Percentiles rank a stretch among this genome's conserved stretches.
Conservation (phyloP, 495 filamentous ascomycete species). For the Hyphodiscus hymeniophilus region DNA sequence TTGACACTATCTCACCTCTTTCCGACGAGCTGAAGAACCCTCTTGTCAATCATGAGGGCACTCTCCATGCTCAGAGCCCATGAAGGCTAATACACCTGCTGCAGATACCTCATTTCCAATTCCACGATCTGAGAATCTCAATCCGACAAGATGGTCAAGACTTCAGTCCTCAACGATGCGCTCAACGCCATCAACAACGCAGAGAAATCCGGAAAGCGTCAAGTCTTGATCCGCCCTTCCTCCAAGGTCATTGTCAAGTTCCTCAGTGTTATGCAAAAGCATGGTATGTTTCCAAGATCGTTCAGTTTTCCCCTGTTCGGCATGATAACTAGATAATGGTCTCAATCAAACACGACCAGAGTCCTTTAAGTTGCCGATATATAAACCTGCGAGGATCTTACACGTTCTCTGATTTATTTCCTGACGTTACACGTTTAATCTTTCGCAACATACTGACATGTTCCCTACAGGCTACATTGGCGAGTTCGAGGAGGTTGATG, state of each 20-base stretch:
- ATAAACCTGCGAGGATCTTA: conserved; percentile 82
- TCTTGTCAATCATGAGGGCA: conserved; percentile 62
- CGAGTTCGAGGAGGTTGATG: conserved; percentile 99
- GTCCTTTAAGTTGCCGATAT: conserved; percentile 99
- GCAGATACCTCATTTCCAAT: conserved; percentile 71
- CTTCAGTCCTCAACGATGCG: conserved; percentile 97
- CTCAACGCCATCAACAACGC: conserved; percentile 99
- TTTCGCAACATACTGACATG: conserved; percentile 72
- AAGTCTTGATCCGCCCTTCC: conserved; percentile 90
- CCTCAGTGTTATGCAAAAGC: conserved; percentile 95
- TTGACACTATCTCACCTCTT: conserved; percentile 68
- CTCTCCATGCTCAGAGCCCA: conserved; percentile 86
- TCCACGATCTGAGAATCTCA: conserved; percentile 74
- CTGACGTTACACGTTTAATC: conserved; percentile 87
- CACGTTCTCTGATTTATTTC: conserved; percentile 70
- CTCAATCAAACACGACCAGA: conserved; percentile 72
- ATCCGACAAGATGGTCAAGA: conserved; percentile 90
- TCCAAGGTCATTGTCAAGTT: conserved; percentile 99
- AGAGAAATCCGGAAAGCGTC: conserved; percentile 97
- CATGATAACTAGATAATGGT: conserved; percentile 99
- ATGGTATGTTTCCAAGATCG: conserved; percentile 62
- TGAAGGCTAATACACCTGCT: conserved; percentile 61
- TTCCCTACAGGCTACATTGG: conserved; percentile 82
- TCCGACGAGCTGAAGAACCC: conserved; percentile 91
- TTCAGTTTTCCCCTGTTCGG: conserved; percentile 45